phyloP scores from a whole-genome alignment of 345 rosid species.

The Salix exigua region DNA sequence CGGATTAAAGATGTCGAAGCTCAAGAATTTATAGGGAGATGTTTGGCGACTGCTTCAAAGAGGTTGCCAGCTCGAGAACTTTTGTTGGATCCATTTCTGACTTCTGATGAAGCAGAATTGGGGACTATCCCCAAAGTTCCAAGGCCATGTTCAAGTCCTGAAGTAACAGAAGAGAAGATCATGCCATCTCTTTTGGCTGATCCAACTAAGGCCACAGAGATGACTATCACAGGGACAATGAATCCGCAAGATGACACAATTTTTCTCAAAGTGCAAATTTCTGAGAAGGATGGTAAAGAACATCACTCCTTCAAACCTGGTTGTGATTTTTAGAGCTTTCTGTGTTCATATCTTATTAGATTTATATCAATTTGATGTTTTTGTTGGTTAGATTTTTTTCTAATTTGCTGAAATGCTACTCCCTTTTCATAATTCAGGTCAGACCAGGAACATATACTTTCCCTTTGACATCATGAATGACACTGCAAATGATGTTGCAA shows the following conservation, averaged over 20 bases:
- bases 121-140: conserved; percentile 27
- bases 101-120: conserved; percentile 33
- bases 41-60: conserved; percentile 59
- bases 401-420: too few species aligned
- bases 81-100: conserved; percentile 65
- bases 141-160: conserved; percentile 27
- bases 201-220: conserved; percentile 47
- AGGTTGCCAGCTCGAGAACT: conserved; percentile 78
- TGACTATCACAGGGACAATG: conserved; percentile 77
- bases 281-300: conserved; percentile 57
- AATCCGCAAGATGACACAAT: conserved; percentile 73
- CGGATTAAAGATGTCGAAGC: conserved; percentile 64
- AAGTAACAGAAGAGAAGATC: conserved; percentile 25
- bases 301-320: neutral
- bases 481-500: conserved; percentile 71
- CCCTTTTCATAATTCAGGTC: conserved; percentile 41
- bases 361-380: neutral
- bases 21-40: conserved; percentile 66
- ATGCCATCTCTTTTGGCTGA: conserved; percentile 29
- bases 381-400: neutral
- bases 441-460: conserved; percentile 73
- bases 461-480: conserved; percentile 68
- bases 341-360: neutral
- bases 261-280: conserved; percentile 81
- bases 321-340: neutral